phyloP scores from a whole-genome alignment of 2,329 filamentous ascomycete species.

The Aspergillus pseudonomiae region DNA sequence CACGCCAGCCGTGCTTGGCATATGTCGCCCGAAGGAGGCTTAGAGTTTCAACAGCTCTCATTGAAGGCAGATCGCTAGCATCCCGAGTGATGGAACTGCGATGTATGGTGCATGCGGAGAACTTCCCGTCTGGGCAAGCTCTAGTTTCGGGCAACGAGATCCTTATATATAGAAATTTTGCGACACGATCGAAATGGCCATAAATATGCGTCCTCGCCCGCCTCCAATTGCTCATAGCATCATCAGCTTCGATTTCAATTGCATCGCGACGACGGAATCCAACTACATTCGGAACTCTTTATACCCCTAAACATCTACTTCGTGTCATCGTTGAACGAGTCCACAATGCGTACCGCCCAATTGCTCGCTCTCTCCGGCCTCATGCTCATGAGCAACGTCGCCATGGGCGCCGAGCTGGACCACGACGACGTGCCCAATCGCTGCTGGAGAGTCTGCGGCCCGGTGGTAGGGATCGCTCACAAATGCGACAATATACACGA shows the following conservation, averaged over 20 bases:
- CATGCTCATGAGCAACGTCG: slow-evolving; percentile 26
- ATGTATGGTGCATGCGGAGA: neutral
- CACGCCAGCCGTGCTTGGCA: slow-evolving; percentile 4
- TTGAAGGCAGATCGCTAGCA: neutral
- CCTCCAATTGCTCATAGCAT: neutral
- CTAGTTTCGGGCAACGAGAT: neutral
- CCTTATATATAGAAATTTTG: neutral
- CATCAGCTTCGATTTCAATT: neutral
- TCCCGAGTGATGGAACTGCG: neutral
- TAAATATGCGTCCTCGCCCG: neutral
- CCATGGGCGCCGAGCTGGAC: slow-evolving; percentile 31
- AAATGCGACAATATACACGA: slow-evolving; percentile 29
- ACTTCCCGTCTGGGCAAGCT: neutral
- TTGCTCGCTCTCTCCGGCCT: slow-evolving; percentile 29
- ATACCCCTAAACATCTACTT: neutral
- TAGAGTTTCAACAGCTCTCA: slow-evolving; percentile 7
- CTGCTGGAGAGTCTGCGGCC: slow-evolving; percentile 31
- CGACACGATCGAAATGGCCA: neutral
- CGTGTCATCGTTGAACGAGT: neutral
- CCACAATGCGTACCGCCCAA: slow-evolving; percentile 27
- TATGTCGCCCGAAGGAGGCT: slow-evolving; percentile 17
- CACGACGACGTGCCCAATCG: slow-evolving; percentile 31
- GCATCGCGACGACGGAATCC: neutral
- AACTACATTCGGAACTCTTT: neutral
- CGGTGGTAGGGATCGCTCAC: slow-evolving; percentile 27